A percentile compares a stretch with the other conserved stretches of the same genome.
Evolutionary conservation across 495 filamentous ascomycete species (phyloP).

Genomic region (Tuber microsphaerosporum): DNA sequence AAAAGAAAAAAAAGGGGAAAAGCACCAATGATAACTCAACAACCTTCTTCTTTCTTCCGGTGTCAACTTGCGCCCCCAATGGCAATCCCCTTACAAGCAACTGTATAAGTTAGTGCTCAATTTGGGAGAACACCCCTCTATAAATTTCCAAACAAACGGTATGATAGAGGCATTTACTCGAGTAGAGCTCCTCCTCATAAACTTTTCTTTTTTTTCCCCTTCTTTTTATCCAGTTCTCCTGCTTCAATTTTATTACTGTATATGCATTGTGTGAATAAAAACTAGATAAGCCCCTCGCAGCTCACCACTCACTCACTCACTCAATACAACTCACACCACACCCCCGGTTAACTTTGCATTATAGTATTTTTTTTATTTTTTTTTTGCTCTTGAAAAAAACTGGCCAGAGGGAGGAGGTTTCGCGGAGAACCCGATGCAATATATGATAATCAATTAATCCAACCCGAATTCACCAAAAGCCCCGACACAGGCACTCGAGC

Average conservation of each 20-base stretch:
- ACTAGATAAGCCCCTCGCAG: not conserved
- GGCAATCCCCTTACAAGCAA: not conserved
- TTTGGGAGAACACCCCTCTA: not conserved
- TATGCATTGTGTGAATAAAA: not conserved
- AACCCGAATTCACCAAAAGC: not conserved
- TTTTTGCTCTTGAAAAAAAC: not conserved
- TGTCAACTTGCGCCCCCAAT: not conserved
- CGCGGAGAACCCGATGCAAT: not conserved
- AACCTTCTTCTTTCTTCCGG: not conserved
- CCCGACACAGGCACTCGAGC: not conserved
- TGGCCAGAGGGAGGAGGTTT: not conserved
- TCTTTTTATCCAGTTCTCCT: not conserved
- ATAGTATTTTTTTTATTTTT: too few species aligned
- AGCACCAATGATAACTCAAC: not conserved
- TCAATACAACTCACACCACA: not conserved
- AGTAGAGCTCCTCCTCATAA: not conserved
- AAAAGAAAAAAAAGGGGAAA: not conserved
- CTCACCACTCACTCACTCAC: not conserved
- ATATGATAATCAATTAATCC: not conserved
- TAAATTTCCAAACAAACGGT: not conserved
- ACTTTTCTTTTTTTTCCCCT: not conserved
- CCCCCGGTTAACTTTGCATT: not conserved
- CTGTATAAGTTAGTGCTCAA: too few species aligned
- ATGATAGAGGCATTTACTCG: not conserved
- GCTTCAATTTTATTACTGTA: not conserved